Evolutionary conservation across 2,329 filamentous ascomycete species (phyloP), one percentile per base, ranked within the genome.

Genomic region (Ceratocystis eucalypticola): DNA sequence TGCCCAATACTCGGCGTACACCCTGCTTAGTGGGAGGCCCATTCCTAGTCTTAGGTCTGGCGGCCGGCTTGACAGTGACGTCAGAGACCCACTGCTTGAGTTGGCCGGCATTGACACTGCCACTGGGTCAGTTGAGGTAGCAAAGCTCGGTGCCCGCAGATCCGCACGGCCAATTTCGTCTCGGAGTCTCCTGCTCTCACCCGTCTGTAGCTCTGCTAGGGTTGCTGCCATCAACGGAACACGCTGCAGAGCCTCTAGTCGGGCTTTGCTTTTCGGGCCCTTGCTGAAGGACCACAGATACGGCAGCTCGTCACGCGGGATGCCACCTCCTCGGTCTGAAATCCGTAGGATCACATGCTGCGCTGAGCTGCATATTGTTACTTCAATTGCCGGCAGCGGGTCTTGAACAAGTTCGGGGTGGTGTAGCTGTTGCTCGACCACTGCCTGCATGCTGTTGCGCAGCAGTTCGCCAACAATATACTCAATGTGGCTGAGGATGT

Each of bases 1-100:
- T 2, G 94, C 94, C 94, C 94, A 99, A 75, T 97, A 97, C 76
- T 97, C 93, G 33, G 93, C 91, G 75, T 97, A 99, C 2, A 97
- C 89, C 69, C 91, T 84, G 72, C 92, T 96, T 77, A 99, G 86
- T 0, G 94, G 94, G 64, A 99, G 76, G 1, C 94, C 94, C 82
- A 99, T 96, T 3, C 94, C 94, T 1, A 99, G 80, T 10, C 91
- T 84, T 69, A 97, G 78, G 73, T 96, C 88, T 0, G 94, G 93
- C 20, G 91, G 90, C 45, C 94, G 82, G 67, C 86, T 88, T 1
- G 90, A 90, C 53, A 99, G 79, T 1, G 88, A 87, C 10, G 88
- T 85, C 30, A 99, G 79, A 0, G 91, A 96, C 70, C 82, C 85
- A 65, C 84, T 67, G 15, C 62, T 65, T 15, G 80, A 68, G 45